phyloP scores from a whole-genome alignment of 768 basidiomycete genomes.

The Chalciporus pseudorubinellus region DNA sequence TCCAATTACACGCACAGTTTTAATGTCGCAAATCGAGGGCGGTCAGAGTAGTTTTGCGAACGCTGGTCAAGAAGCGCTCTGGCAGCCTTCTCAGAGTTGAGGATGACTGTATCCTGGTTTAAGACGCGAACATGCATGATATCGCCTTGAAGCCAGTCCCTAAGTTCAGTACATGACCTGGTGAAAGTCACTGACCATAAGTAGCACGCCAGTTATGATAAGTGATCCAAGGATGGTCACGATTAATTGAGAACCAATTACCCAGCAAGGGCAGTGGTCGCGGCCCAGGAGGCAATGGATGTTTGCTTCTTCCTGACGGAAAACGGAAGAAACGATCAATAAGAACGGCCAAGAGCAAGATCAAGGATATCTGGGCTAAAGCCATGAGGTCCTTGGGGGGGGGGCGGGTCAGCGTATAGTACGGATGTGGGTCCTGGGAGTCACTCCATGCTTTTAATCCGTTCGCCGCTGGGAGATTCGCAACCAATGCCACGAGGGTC shows the following conservation, averaged over 20 bases:
- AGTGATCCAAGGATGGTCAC: slow-evolving; percentile 27
- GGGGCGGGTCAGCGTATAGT: no score
- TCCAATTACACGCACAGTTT: slow-evolving; percentile 29
- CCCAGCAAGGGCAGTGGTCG: slow-evolving; percentile 45
- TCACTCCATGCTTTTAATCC: no score
- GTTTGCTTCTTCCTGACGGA: background rate
- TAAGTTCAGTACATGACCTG: background rate
- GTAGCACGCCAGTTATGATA: slow-evolving; percentile 24
- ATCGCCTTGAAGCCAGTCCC: slow-evolving; percentile 31
- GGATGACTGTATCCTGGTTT: slow-evolving; percentile 42
- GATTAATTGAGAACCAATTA: slow-evolving; percentile 43
- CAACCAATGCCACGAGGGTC: no score
- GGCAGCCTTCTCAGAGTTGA: slow-evolving; percentile 39
- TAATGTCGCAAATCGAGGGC: slow-evolving; percentile 36
- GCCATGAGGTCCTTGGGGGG: background rate
- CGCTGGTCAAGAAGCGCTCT: slow-evolving; percentile 44
- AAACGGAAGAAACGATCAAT: background rate
- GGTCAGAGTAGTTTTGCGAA: slow-evolving; percentile 40
- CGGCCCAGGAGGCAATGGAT: slow-evolving; percentile 51
- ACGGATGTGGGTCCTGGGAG: no score
- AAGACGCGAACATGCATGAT: slow-evolving; percentile 39
- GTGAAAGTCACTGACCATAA: slow-evolving; percentile 17
- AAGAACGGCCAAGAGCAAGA: background rate
- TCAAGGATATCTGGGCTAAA: background rate
- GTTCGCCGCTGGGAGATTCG: no score